Evolutionary conservation across 371 early-diverging fungal species (phyloP).

Genomic region (Apophysomyces elegans): DNA sequence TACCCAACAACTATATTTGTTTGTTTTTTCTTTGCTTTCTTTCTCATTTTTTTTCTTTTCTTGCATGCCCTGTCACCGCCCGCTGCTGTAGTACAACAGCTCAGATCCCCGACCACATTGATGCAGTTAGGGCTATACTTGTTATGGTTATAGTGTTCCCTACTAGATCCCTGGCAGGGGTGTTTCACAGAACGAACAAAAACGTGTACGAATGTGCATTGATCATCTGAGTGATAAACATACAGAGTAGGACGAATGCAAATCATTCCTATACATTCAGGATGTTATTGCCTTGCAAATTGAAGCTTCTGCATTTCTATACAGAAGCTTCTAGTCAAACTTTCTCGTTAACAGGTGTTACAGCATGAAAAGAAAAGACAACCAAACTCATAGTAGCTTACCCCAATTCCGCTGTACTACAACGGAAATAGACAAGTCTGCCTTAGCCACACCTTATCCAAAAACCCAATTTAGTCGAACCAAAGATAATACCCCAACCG

Average conservation of each 20-base stretch:
- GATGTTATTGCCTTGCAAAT: too few species aligned
- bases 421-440: too few species aligned
- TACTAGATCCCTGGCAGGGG: constrained; percentile 4
- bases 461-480: too few species aligned
- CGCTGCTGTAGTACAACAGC: constrained; percentile 1
- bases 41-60: not conserved
- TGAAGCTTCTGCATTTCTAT: too few species aligned
- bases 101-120: not conserved
- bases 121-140: not conserved
- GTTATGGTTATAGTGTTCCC: not conserved
- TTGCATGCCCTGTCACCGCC: not conserved
- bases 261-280: too few species aligned
- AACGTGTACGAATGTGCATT: constrained; percentile 7
- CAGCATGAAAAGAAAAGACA: too few species aligned
- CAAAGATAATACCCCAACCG: too few species aligned
- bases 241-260: not conserved
- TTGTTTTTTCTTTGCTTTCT: not conserved
- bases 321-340: too few species aligned
- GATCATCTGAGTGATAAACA: constrained; percentile 4
- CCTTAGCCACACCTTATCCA: too few species aligned
- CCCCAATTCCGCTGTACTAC: too few species aligned
- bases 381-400: too few species aligned
- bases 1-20: not conserved
- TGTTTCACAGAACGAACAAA: not conserved
- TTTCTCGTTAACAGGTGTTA: too few species aligned